Percentiles rank a stretch among this genome's conserved stretches.
phyloP scores from a whole-genome alignment of 2,329 filamentous ascomycete genomes.

The Trichoderma simmonsii region DNA sequence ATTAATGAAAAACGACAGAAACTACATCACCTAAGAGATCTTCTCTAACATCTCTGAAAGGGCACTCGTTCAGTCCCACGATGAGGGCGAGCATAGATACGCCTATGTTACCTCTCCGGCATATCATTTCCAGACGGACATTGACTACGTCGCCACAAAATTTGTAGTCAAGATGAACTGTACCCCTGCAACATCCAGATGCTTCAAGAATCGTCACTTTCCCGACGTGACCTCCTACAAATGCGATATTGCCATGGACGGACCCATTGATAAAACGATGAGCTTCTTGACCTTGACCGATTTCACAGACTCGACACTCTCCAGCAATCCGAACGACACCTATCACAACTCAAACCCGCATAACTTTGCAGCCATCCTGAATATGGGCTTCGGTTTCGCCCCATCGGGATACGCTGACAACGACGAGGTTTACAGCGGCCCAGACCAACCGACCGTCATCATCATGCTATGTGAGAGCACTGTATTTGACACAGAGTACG shows the following conservation, averaged over 20 bases:
- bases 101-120: neutral
- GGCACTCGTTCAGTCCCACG: neutral
- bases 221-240: neutral
- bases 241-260: neutral
- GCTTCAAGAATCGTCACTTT: neutral
- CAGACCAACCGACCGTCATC: neutral
- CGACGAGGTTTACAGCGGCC: neutral
- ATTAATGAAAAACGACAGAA: too few species aligned
- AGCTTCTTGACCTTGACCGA: neutral
- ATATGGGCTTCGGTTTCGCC: neutral
- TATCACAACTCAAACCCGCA: too few species aligned
- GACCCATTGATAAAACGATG: neutral
- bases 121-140: neutral
- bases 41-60: neutral
- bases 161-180: neutral
- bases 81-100: neutral
- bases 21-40: neutral
- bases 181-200: neutral
- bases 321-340: neutral
- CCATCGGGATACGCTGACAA: neutral
- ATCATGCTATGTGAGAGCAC: neutral
- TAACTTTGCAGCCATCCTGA: too few species aligned
- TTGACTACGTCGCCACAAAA: neutral
- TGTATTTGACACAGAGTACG: neutral
- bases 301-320: neutral